These are phyloP conservation scores for Vanilla planifolia DNA, from an alignment of 106 monocot genomes.

Conservation along the genomic window DNA sequence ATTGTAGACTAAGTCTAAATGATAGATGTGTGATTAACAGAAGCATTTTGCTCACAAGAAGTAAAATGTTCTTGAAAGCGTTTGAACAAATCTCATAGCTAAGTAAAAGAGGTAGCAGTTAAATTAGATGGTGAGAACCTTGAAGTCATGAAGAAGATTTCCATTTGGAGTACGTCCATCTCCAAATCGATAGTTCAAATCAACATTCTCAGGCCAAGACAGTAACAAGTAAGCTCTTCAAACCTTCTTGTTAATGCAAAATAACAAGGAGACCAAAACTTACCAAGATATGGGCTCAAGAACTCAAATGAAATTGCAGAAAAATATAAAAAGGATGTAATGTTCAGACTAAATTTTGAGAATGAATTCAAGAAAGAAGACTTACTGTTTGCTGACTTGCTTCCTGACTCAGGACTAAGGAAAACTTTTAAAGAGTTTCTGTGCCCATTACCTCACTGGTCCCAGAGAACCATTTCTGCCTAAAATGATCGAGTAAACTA, in stretches of 20 bases:
- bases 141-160: constrained; percentile 29
- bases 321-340: background rate
- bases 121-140: constrained; percentile 36
- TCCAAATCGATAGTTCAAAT: constrained; percentile 10
- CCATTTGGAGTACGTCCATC: constrained; percentile 30
- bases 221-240: constrained; percentile 24
- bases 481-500: background rate
- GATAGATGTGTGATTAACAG: too few relatives aligned
- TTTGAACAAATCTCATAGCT: too few relatives aligned
- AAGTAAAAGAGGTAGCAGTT: background rate
- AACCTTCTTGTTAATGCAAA: constrained; percentile 30
- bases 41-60: too few relatives aligned
- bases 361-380: background rate
- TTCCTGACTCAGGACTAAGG: constrained; percentile 40
- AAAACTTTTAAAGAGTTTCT: constrained; percentile 66
- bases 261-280: too few relatives aligned
- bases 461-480: constrained; percentile 46
- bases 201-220: constrained; percentile 44
- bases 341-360: background rate
- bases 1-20: too few relatives aligned
- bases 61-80: too few relatives aligned
- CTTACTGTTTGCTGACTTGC: constrained; percentile 83
- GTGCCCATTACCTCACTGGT: constrained; percentile 63
- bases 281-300: background rate
- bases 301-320: too few relatives aligned